Conservation (phyloP, 768 basidiomycete genomes). For the Kwoniella sp. region DNA sequence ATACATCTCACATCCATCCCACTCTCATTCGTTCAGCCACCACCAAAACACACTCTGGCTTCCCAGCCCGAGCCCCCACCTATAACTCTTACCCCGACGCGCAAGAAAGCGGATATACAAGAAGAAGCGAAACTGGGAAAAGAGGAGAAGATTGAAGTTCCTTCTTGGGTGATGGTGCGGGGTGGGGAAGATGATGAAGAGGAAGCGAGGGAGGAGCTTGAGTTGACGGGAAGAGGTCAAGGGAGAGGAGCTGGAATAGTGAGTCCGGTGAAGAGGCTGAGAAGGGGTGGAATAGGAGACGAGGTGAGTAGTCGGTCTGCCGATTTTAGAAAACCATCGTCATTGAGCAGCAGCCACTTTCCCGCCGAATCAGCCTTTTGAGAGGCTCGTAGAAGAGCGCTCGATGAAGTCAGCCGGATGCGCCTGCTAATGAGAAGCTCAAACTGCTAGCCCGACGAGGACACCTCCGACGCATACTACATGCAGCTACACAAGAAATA, state of each 20-base stretch:
- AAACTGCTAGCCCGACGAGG: constrained; percentile 60
- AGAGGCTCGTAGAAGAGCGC: no score
- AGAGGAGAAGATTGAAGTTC: constrained; percentile 74
- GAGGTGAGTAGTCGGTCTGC: constrained; percentile 64
- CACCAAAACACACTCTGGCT: neutral
- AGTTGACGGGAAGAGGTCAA: neutral
- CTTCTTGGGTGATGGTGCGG: constrained; percentile 51
- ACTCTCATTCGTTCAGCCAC: constrained; percentile 57
- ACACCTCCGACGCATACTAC: constrained; percentile 79
- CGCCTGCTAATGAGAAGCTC: no score
- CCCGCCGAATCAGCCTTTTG: no score
- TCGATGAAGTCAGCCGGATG: no score
- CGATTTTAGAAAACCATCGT: no score
- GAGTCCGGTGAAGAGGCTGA: constrained; percentile 63
- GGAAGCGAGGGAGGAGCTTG: constrained; percentile 32
- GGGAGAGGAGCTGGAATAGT: neutral
- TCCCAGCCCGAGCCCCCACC: constrained; percentile 26
- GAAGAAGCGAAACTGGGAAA: constrained; percentile 68
- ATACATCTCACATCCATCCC: constrained; percentile 77
- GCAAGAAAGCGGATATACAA: constrained; percentile 57
- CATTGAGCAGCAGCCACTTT: no score
- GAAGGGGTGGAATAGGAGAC: constrained; percentile 60
- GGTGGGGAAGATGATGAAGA: constrained; percentile 34
- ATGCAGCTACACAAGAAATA: constrained; percentile 82
- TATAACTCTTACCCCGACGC: constrained; percentile 56